Conservation (phyloP, 2,329 filamentous ascomycete genomes). For the Xylaria sp. region DNA sequence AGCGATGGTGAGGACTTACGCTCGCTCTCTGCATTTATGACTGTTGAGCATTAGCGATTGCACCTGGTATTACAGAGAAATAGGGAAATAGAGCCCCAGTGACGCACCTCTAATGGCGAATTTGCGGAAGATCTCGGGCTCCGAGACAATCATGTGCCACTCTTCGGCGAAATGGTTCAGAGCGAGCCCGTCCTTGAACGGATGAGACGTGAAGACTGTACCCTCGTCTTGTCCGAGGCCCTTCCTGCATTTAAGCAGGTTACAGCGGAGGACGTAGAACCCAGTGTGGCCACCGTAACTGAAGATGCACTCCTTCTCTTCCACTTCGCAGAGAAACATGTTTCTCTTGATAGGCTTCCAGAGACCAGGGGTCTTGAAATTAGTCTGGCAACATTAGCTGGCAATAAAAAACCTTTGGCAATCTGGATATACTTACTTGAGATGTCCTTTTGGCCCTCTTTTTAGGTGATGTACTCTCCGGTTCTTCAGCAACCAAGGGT, state of each 20-base stretch:
- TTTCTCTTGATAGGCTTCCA: conserved; percentile 12
- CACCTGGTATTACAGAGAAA: background rate
- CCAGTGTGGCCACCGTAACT: conserved; percentile 11
- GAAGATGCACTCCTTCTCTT: conserved; percentile 27
- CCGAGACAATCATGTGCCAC: conserved; percentile 16
- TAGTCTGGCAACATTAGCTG: background rate
- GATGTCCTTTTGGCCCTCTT: conserved; percentile 28
- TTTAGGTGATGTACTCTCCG: background rate
- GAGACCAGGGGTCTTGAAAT: too few relatives aligned
- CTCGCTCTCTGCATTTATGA: conserved; percentile 16
- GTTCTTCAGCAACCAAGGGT: background rate
- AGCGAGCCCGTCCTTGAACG: conserved; percentile 24
- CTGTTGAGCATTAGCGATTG: conserved; percentile 10
- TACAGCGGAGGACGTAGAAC: conserved; percentile 33
- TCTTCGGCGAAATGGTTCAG: conserved; percentile 24
- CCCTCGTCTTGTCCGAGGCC: conserved; percentile 16
- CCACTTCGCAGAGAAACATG: conserved; percentile 3
- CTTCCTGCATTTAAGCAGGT: conserved; percentile 25
- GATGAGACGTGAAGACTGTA: conserved; percentile 28
- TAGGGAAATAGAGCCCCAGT: background rate
- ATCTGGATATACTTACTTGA: conserved; percentile 4
- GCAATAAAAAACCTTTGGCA: background rate
- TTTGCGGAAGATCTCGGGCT: conserved; percentile 29
- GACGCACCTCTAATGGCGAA: conserved; percentile 26
- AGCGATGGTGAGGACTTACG: conserved; percentile 15